These are phyloP conservation scores for Blastomyces gilchristii DNA, from an alignment of 2,329 filamentous ascomycete species.

Conservation along the genomic window DNA sequence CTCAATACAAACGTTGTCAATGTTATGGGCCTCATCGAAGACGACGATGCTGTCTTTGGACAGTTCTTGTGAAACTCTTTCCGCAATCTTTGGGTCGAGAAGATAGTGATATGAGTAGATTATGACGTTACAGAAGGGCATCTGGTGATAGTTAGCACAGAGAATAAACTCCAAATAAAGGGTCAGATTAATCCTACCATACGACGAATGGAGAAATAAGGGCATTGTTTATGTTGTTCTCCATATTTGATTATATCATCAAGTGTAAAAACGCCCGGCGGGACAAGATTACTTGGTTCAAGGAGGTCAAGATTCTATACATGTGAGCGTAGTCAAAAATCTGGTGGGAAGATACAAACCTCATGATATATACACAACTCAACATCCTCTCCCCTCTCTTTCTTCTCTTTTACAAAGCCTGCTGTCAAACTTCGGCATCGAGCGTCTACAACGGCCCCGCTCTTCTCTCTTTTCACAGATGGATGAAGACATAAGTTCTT, in stretches of 20 bases:
- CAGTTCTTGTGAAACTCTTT: slow-evolving; percentile 85
- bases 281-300: slow-evolving; percentile 88
- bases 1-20: slow-evolving; percentile 98
- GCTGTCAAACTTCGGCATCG: slow-evolving; percentile 90
- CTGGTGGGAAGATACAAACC: slow-evolving; percentile 36
- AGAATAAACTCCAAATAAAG: neutral
- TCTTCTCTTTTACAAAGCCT: slow-evolving; percentile 96
- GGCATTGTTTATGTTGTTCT: slow-evolving; percentile 91
- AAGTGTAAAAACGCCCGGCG: slow-evolving; percentile 90
- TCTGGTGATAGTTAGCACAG: slow-evolving; percentile 43
- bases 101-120: slow-evolving; percentile 99
- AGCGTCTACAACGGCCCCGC: slow-evolving; percentile 87
- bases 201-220: slow-evolving; percentile 87
- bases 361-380: slow-evolving; percentile 95
- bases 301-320: slow-evolving; percentile 77
- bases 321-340: slow-evolving; percentile 14
- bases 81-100: slow-evolving; percentile 93
- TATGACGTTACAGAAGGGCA: slow-evolving; percentile 98
- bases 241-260: slow-evolving; percentile 83
- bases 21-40: slow-evolving; percentile 98
- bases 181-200: slow-evolving; percentile 55
- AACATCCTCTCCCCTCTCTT: slow-evolving; percentile 86
- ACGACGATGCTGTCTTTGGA: slow-evolving; percentile 98
- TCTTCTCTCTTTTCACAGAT: slow-evolving; percentile 92
- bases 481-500: slow-evolving; percentile 97